Percentiles rank a stretch among this genome's conserved stretches.
Evolutionary conservation across 2,329 filamentous ascomycete genomes (phyloP).

Genomic region (Colletotrichum simmondsii): DNA sequence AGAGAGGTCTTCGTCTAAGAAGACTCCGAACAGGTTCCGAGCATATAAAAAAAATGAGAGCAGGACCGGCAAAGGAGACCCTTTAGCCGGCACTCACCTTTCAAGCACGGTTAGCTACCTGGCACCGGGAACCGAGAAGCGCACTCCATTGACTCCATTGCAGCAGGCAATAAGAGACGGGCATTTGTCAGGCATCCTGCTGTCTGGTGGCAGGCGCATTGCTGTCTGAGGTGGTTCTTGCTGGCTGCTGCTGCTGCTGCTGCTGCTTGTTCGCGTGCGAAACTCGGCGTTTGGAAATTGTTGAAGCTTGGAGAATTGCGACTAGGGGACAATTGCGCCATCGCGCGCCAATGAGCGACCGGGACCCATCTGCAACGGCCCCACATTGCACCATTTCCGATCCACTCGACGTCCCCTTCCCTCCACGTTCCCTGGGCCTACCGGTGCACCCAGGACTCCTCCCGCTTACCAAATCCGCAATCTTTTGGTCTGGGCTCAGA

Average conservation of each 20-base stretch:
- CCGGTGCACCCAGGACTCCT: neutral
- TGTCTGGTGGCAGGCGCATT: neutral
- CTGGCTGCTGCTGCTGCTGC: too few species aligned
- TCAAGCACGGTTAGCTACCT: neutral
- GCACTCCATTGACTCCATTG: too few species aligned
- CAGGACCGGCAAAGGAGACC: conserved; percentile 4
- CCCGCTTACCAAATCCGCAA: conserved; percentile 30
- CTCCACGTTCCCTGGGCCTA: too few species aligned
- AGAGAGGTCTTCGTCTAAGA: neutral
- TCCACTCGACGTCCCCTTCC: conserved; percentile 26
- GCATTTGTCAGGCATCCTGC: conserved; percentile 10
- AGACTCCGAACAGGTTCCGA: conserved; percentile 31
- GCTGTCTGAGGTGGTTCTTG: neutral
- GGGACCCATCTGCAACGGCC: neutral
- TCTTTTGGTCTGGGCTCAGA: conserved; percentile 7
- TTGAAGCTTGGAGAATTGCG: conserved; percentile 31
- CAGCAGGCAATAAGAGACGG: neutral
- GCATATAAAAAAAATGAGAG: conserved; percentile 27
- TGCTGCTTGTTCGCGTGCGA: conserved; percentile 25
- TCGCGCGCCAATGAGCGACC: conserved; percentile 27
- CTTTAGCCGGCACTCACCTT: conserved; percentile 17
- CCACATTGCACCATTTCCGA: conserved; percentile 33
- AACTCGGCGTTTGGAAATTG: conserved; percentile 35
- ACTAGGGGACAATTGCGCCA: conserved; percentile 35
- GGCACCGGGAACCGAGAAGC: conserved; percentile 1